phyloP scores from a whole-genome alignment of 2,329 filamentous ascomycete genomes.

The Arthrocladium fulminans region DNA sequence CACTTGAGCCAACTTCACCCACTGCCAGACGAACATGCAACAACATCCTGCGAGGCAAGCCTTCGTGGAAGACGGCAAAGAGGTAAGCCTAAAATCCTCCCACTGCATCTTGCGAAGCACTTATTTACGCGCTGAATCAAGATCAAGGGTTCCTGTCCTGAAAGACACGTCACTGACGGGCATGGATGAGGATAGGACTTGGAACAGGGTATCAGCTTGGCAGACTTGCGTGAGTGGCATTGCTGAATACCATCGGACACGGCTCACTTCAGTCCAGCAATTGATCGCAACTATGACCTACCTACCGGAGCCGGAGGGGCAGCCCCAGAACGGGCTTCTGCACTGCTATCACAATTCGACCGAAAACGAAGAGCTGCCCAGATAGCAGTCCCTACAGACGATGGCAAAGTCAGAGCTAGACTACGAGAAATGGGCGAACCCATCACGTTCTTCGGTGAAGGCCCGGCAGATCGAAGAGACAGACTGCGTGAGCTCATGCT shows the following conservation, averaged over 20 bases:
- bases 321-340: conserved; percentile 72
- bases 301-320: conserved; percentile 54
- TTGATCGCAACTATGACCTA: conserved; percentile 79
- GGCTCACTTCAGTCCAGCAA: conserved; percentile 34
- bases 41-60: conserved; percentile 78
- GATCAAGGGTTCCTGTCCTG: conserved; percentile 6
- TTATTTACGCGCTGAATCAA: conserved; percentile 16
- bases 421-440: conserved; percentile 86
- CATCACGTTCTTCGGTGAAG: conserved; percentile 89
- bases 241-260: conserved; percentile 2
- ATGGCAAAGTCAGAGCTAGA: conserved; percentile 70
- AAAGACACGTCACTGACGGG: conserved; percentile 24
- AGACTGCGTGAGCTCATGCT: conserved; percentile 73
- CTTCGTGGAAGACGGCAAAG: conserved; percentile 78
- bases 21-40: conserved; percentile 4
- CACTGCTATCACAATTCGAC: conserved; percentile 78
- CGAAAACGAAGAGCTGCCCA: conserved; percentile 82
- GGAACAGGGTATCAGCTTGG: conserved; percentile 52
- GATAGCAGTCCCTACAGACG: conserved; percentile 88
- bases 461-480: conserved; percentile 73
- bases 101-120: conserved; percentile 28
- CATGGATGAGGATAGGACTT: conserved; percentile 38
- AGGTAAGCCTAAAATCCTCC: conserved; percentile 45
- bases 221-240: conserved; percentile 48
- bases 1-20: too few species aligned